Conservation (phyloP, 176 grass and related monocot species). For the Oryza glaberrima region DNA sequence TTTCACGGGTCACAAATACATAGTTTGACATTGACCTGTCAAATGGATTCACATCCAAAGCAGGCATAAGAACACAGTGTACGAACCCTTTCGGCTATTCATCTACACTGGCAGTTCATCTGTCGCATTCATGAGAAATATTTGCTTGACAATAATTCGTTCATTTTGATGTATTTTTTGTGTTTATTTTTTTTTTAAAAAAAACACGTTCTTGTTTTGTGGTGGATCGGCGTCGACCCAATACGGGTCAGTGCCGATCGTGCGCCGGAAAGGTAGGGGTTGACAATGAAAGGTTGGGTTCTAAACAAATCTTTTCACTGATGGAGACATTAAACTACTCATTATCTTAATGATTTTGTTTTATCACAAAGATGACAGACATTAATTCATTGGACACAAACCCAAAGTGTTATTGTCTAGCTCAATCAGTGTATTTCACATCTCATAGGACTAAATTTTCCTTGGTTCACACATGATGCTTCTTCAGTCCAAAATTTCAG, state of each 20-base stretch:
- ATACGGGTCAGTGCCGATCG: background rate
- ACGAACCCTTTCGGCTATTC: background rate
- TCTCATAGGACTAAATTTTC: background rate
- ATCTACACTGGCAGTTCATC: slow-evolving; percentile 34
- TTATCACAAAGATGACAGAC: background rate
- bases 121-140: slow-evolving; percentile 41
- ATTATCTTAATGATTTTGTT: slow-evolving; percentile 19
- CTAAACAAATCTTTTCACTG: slow-evolving; percentile 38
- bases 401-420: background rate
- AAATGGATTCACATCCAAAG: background rate
- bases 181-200: background rate
- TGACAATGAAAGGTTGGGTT: slow-evolving; percentile 25
- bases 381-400: background rate
- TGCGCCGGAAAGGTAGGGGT: slow-evolving; percentile 37
- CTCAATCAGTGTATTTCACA: background rate
- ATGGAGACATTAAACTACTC: slow-evolving; percentile 24
- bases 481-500: background rate
- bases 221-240: slow-evolving; percentile 29
- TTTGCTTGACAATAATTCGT: background rate
- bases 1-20: background rate
- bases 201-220: slow-evolving; percentile 6
- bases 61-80: background rate
- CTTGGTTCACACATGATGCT: background rate
- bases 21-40: slow-evolving; percentile 24
- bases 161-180: background rate